Conservation (phyloP, 257 asterid genomes). For the Scutellaria barbata region DNA sequence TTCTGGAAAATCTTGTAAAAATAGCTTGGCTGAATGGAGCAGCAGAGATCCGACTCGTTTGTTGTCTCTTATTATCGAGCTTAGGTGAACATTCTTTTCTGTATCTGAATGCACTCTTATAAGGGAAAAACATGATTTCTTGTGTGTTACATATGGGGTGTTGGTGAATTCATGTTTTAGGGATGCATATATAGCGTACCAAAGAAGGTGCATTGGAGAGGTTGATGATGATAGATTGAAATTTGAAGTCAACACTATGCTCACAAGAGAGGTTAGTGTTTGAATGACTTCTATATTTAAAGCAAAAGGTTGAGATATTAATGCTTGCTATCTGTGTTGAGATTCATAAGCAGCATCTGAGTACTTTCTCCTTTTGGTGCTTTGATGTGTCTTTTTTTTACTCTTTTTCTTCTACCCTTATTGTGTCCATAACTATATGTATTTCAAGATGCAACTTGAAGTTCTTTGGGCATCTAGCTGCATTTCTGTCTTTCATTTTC, state of each 20-base stretch:
- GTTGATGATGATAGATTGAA: slow-evolving; percentile 84
- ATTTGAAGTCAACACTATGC: slow-evolving; percentile 88
- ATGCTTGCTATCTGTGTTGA: not conserved
- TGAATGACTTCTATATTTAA: slow-evolving; percentile 3
- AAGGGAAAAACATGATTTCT: slow-evolving; percentile 16
- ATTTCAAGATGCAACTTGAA: slow-evolving; percentile 11
- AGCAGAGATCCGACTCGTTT: slow-evolving; percentile 73
- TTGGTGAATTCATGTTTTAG: slow-evolving; percentile 41
- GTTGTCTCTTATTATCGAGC: slow-evolving; percentile 71
- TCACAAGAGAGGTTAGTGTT: slow-evolving; percentile 80
- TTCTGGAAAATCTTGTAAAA: slow-evolving; percentile 47
- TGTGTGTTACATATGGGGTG: slow-evolving; percentile 15
- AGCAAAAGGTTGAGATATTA: slow-evolving; percentile 9
- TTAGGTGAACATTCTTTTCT: slow-evolving; percentile 53
- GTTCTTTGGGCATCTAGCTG: slow-evolving; percentile 3
- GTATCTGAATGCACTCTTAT: slow-evolving; percentile 3
- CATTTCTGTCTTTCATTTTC: too few species aligned
- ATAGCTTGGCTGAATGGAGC: slow-evolving; percentile 73
- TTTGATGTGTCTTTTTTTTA: slow-evolving; percentile 10
- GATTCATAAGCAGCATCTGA: not conserved
- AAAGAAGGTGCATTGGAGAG: slow-evolving; percentile 70
- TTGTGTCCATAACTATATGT: not conserved
- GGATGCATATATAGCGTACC: slow-evolving; percentile 74
- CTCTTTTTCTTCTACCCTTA: not conserved
- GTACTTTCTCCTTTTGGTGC: slow-evolving; percentile 5